Evolutionary conservation across 257 asterid genomes (phyloP), one percentile per base, ranked within the genome.

Genomic region (Solanum habrochaites): DNA sequence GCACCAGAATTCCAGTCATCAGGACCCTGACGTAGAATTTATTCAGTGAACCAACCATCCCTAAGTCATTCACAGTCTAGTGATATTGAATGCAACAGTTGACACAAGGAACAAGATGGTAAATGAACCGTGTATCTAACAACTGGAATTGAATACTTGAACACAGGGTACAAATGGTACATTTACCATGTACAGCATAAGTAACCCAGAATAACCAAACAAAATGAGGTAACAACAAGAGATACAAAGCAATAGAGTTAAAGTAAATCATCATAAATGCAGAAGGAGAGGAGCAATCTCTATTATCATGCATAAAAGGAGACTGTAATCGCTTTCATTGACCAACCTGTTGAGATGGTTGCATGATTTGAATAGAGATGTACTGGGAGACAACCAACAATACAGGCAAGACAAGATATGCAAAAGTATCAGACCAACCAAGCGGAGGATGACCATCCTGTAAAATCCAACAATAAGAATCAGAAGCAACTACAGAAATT

Each of bases 391-490:
- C 37, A 64, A 97, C 91, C 90, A 97, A 93, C 89, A 97, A 94
- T 67, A 93, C 91, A 56, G 99, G 99, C 91, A 97, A 92, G 74
- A 95, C 99, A 82, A 97, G 99, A 89, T 97, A 97, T 15, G 98
- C 98, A 87, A 97, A 89, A 75, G 99, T 95, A 89, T 97, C 98
- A 3, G 98, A 88, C 99, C 98, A 95, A 85, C 99, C 99, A 83
- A 97, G 98, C 20, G 99, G 98, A 82, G 99, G 99, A 86, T 95
- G 99, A 70, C 99, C 99, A 90, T 97, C 99, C 99, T 97, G 92
- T 47, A 31, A 77, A 85, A 85, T 72, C 12, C 83, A 58, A 85
- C 8, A 21, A 49, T 72, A 72, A 85, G 67, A 85, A 31, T 45
- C 83, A 85, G 85, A 81, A 49, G 85, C 29, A 29, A 81, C 69